Evolutionary conservation across 495 filamentous ascomycete genomes (phyloP).

Genomic region (Trichoderma orchidacearum): DNA sequence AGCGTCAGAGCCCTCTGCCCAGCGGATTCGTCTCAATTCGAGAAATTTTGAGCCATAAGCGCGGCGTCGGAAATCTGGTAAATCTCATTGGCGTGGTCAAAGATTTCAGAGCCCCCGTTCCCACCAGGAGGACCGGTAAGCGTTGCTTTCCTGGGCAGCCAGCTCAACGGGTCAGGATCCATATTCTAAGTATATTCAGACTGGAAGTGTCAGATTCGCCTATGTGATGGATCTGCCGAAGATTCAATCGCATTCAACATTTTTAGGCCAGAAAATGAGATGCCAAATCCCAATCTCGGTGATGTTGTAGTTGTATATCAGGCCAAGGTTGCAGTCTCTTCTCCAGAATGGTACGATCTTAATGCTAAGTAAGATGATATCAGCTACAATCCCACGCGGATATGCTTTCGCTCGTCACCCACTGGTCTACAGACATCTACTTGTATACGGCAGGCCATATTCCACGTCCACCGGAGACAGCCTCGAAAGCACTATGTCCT

Average conservation of each 20-base stretch:
- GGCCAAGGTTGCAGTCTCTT: constrained; percentile 17
- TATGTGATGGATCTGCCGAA: constrained; percentile 26
- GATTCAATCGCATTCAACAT: constrained; percentile 23
- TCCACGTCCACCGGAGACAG: constrained; percentile 17
- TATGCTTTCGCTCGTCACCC: constrained; percentile 23
- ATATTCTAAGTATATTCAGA: constrained; percentile 13
- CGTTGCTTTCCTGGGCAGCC: neutral
- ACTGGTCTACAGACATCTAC: constrained; percentile 17
- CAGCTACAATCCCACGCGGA: constrained; percentile 18
- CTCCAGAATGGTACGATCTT: neutral
- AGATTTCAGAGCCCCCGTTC: constrained; percentile 29
- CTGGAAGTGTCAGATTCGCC: constrained; percentile 21
- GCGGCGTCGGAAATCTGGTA: constrained; percentile 16
- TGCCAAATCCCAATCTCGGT: constrained; percentile 20
- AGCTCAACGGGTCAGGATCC: constrained; percentile 2
- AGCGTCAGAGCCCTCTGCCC: constrained; percentile 11
- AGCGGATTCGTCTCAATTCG: constrained; percentile 13
- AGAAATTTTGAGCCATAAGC: constrained; percentile 14
- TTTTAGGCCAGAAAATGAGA: constrained; percentile 23
- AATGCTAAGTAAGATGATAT: neutral
- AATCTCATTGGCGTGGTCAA: constrained; percentile 35
- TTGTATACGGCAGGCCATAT: constrained; percentile 25
- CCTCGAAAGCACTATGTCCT: constrained; percentile 9
- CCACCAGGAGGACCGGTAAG: constrained; percentile 28
- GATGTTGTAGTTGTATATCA: constrained; percentile 28